phyloP scores from a whole-genome alignment of 192 early-diverging fungal species.

The Rhizophagus clarus region DNA sequence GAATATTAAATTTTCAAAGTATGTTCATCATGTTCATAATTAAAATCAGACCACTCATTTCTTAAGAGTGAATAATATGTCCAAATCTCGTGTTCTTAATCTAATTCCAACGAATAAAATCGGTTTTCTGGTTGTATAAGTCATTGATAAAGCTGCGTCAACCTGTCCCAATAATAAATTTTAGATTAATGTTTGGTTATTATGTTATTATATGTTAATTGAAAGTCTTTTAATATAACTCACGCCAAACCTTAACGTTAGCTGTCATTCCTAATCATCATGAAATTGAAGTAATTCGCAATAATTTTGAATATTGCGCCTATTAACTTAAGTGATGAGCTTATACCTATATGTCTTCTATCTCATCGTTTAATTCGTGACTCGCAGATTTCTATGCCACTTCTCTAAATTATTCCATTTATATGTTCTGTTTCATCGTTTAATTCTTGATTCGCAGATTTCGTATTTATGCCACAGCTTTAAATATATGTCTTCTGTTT shows the following conservation, averaged over 20 bases:
- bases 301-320: too few relatives aligned
- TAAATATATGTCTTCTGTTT: too few relatives aligned
- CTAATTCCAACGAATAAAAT: conserved; percentile 96
- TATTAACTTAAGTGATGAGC: too few relatives aligned
- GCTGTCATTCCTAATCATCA: too few relatives aligned
- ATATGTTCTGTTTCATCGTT: too few relatives aligned
- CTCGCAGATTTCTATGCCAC: too few relatives aligned
- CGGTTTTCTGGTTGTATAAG: conserved; percentile 90
- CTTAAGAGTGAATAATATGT: conserved; percentile 69
- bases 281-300: too few relatives aligned
- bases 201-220: background rate
- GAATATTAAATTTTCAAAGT: background rate
- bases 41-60: conserved; percentile 38
- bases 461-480: too few relatives aligned
- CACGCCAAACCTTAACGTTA: conserved; percentile 61
- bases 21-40: background rate
- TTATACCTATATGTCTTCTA: too few relatives aligned
- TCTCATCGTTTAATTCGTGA: too few relatives aligned
- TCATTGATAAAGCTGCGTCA: conserved; percentile 94
- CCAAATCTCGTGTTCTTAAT: conserved; percentile 80
- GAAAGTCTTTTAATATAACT: background rate
- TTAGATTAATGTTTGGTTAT: background rate
- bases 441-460: too few relatives aligned
- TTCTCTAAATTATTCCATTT: too few relatives aligned
- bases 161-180: conserved; percentile 50